phyloP scores from a whole-genome alignment of 2,329 filamentous ascomycete species.

The Aspergillus puulaauensis region DNA sequence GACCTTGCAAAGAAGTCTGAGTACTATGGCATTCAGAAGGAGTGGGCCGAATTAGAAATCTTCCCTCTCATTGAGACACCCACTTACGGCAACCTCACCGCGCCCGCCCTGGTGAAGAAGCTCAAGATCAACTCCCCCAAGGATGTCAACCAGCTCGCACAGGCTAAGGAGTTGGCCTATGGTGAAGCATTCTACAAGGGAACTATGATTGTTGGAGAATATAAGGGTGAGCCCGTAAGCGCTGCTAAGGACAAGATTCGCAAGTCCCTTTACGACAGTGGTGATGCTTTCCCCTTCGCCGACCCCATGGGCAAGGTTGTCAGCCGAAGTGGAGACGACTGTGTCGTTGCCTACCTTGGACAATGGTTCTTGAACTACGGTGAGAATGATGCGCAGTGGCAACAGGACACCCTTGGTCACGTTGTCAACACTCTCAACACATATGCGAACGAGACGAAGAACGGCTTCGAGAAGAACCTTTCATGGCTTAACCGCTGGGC shows the following conservation, averaged over 20 bases:
- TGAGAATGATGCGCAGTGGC: conserved; percentile 77
- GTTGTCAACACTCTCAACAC: conserved; percentile 75
- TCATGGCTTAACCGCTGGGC: conserved; percentile 97
- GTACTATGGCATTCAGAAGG: conserved; percentile 93
- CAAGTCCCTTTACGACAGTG: conserved; percentile 71
- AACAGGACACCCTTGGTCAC: conserved; percentile 69
- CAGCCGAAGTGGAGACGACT: conserved; percentile 86
- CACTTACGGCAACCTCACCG: conserved; percentile 79
- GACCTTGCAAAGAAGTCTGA: conserved; percentile 94
- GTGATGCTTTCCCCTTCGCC: conserved; percentile 84
- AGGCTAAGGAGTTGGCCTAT: conserved; percentile 95
- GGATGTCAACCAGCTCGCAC: conserved; percentile 82
- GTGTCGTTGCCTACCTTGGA: conserved; percentile 87
- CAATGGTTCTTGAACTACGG: conserved; percentile 99
- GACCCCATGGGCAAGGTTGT: conserved; percentile 90
- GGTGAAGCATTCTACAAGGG: conserved; percentile 98
- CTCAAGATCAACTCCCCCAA: conserved; percentile 97
- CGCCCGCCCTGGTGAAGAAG: conserved; percentile 80
- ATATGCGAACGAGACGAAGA: conserved; percentile 73
- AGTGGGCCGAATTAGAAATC: conserved; percentile 92
- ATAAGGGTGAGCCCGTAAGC: conserved; percentile 82
- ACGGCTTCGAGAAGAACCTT: conserved; percentile 80
- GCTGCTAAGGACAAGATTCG: conserved; percentile 83
- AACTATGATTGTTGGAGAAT: conserved; percentile 82
- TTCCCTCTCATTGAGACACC: conserved; percentile 87